Base-by-base conservation (phyloP, 1,284 basidiomycete species). In the Leucoagaricus sp. region DNA sequence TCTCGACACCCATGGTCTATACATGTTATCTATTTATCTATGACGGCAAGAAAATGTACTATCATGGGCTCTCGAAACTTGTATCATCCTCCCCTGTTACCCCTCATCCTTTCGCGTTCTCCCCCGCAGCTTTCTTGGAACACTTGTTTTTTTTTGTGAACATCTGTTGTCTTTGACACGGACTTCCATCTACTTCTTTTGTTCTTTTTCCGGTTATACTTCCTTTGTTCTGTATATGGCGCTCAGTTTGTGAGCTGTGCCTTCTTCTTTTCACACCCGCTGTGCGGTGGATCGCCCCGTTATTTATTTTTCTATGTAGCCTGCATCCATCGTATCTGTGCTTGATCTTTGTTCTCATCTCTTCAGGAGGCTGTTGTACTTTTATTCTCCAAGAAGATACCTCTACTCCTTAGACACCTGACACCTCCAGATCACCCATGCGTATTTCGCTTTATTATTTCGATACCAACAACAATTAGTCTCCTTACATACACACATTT, bases 21-120 rank as follows among this genome's bases (percentile, higher is more conserved):
- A 44, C 42, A 54, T 48, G 40, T 48, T 55, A 58, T 50, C 49
- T 60, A 60, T 60, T 60, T 60, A 60, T 63, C 57, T 60, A 60
- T 60, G 58, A 53, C 55, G 33, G 42, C 50, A 51, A 52, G 49
- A 57, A 57, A 51, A 50, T 57, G 55, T 57, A 57, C 49, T 40
- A 57, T 41, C 55, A 57, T 51, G 55, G 55, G 49, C 49, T 41
- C 49, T 38, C 31, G 34, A 19, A 46, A 40, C 46, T 33, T 57
- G 55, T 57, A 57, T 57, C 42, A 50, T 51, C 54, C 46, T 46
- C 28, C 31, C 25, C 17, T 26, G 36, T 31, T 29, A 41, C 9
- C 31, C 12, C 41, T 38, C 6, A 15, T n/a, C 13, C 36, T 42
- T 55, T 17, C 49, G 28, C 40, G n/a, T n/a, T n/a, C n/a, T n/a